Evolutionary conservation across 2,329 filamentous ascomycete species (phyloP).

Genomic region (Ascochyta clinopodiicola): DNA sequence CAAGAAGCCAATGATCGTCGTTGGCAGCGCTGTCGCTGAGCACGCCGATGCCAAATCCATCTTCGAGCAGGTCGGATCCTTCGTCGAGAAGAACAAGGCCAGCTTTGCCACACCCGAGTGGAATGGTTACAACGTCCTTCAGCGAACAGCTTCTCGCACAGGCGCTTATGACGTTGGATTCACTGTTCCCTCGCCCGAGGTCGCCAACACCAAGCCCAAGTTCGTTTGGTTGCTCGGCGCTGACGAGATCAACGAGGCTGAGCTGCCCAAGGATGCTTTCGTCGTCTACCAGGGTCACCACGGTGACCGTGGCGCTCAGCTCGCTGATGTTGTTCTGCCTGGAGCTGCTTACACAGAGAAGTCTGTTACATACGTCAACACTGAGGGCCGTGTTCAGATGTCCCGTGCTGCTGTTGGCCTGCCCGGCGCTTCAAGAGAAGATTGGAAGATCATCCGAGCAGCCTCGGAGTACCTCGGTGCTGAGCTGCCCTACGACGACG

Average conservation of each 20-base stretch:
- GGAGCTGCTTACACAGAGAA: constrained; percentile 98
- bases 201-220: constrained; percentile 87
- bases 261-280: constrained; percentile 95
- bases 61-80: constrained; percentile 87
- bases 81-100: constrained; percentile 89
- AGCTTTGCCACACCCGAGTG: constrained; percentile 90
- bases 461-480: constrained; percentile 87
- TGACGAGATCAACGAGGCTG: constrained; percentile 83
- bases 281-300: constrained; percentile 98
- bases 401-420: constrained; percentile 87
- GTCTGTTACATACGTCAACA: constrained; percentile 95
- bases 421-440: constrained; percentile 87
- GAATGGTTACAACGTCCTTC: constrained; percentile 97
- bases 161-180: constrained; percentile 97
- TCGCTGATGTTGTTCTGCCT: constrained; percentile 92
- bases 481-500: constrained; percentile 90
- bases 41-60: constrained; percentile 90
- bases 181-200: constrained; percentile 79
- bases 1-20: constrained; percentile 94
- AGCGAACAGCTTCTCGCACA: constrained; percentile 88
- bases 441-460: constrained; percentile 99
- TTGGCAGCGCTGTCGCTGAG: constrained; percentile 90
- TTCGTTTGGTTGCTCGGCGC: constrained; percentile 96
- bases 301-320: constrained; percentile 89
- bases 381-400: constrained; percentile 94